Conservation (phyloP, 1,284 basidiomycete species). For the Dichomitus squalens region DNA sequence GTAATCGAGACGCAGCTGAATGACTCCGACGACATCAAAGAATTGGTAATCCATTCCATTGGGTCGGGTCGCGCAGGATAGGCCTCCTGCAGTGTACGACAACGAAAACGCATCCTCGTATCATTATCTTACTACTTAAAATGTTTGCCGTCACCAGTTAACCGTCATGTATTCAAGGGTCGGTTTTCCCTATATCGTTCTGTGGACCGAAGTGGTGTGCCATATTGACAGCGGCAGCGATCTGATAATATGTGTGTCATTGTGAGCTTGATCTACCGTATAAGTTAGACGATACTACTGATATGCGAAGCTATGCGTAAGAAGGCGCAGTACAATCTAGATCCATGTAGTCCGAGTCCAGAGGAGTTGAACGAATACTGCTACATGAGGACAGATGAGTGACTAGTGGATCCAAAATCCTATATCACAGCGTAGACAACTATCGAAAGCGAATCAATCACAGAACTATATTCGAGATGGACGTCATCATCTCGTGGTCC, state of each 20-base stretch:
- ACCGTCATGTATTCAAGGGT: no score
- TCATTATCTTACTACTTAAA: background rate
- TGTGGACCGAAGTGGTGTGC: background rate
- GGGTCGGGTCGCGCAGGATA: background rate
- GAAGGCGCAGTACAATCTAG: background rate
- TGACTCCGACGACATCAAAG: slow-evolving; percentile 21
- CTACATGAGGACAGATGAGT: no score
- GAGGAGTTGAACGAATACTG: background rate
- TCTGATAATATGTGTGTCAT: background rate
- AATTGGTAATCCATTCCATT: slow-evolving; percentile 20
- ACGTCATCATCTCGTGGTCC: no score
- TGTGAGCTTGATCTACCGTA: no score
- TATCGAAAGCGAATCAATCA: no score
- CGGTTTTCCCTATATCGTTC: no score
- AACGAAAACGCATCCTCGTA: no score
- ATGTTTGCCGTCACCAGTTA: background rate
- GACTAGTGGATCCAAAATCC: no score
- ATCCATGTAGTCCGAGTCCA: background rate
- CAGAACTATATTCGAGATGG: no score
- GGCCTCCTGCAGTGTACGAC: background rate
- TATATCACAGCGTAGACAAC: no score
- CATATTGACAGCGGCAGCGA: background rate
- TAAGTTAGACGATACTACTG: background rate
- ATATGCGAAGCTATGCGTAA: background rate
- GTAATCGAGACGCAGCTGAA: slow-evolving; percentile 10